These are phyloP conservation scores for Phytopythium ostracodes DNA, from an alignment of 352 stramenopile genomes.

Conservation along the genomic window DNA sequence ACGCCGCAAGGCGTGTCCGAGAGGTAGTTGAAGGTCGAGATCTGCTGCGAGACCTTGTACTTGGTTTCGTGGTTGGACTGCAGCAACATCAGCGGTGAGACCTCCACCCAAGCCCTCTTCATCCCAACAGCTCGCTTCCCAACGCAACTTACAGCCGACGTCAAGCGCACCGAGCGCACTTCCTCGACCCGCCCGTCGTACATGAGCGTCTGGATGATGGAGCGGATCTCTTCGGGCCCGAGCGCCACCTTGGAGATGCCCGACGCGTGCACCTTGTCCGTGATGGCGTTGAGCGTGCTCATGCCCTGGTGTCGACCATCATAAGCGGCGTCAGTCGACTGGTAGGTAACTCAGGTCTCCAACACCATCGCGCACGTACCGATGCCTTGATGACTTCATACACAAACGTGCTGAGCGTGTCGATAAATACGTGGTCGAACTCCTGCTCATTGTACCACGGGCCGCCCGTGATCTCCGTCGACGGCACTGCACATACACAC, in stretches of 20 bases:
- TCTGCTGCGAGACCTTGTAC: conserved; percentile 87
- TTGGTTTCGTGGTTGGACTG: conserved; percentile 73
- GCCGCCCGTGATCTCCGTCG: conserved; percentile 98
- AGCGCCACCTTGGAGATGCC: conserved; percentile 90
- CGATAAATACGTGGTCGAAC: conserved; percentile 99
- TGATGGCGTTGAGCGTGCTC: conserved; percentile 86
- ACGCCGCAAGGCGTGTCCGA: conserved; percentile 88
- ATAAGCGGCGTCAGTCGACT: background rate
- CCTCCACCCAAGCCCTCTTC: background rate
- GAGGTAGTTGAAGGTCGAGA: conserved; percentile 86
- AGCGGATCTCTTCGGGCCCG: conserved; percentile 86
- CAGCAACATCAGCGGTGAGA: background rate
- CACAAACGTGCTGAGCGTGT: conserved; percentile 94
- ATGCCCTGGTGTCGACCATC: conserved; percentile 34
- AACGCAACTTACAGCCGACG: conserved; percentile 50
- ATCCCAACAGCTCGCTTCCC: background rate
- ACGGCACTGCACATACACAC: conserved; percentile 63
- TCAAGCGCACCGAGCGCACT: conserved; percentile 78
- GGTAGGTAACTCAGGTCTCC: background rate
- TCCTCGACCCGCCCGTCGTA: conserved; percentile 90
- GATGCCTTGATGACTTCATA: conserved; percentile 87
- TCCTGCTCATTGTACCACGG: conserved; percentile 99
- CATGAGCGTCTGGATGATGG: conserved; percentile 92
- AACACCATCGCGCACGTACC: conserved; percentile 8
- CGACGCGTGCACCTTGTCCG: conserved; percentile 87